These are phyloP conservation scores for Serendipita vermifera DNA, from an alignment of 768 basidiomycete genomes.

Conservation along the genomic window DNA sequence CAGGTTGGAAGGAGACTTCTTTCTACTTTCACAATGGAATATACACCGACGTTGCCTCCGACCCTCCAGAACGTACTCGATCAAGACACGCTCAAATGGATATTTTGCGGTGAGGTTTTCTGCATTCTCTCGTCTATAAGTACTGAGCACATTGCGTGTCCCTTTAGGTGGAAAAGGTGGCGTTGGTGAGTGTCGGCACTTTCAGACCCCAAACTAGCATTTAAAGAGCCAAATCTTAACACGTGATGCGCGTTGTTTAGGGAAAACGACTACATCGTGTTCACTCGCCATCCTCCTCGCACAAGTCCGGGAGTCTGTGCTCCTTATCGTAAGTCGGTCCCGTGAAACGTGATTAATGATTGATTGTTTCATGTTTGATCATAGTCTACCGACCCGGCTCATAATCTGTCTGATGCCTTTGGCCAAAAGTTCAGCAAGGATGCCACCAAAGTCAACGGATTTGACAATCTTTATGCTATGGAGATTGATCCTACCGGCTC, in stretches of 20 bases:
- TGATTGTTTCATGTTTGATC: background rate
- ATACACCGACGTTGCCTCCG: slow-evolving; percentile 50
- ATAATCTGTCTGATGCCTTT: slow-evolving; percentile 97
- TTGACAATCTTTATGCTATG: slow-evolving; percentile 95
- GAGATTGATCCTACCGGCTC: slow-evolving; percentile 98
- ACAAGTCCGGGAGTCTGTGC: slow-evolving; percentile 79
- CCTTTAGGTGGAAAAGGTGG: slow-evolving; percentile 89
- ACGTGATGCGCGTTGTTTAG: slow-evolving; percentile 30
- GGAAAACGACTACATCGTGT: slow-evolving; percentile 97
- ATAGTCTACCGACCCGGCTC: slow-evolving; percentile 98
- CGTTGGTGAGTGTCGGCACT: slow-evolving; percentile 53
- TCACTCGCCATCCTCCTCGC: slow-evolving; percentile 96
- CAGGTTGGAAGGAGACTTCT: background rate
- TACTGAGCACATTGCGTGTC: slow-evolving; percentile 1
- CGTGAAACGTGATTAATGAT: background rate
- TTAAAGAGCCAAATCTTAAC: background rate
- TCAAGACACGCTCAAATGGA: slow-evolving; percentile 91
- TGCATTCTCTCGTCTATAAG: slow-evolving; percentile 16
- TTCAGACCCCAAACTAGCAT: background rate
- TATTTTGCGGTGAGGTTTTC: slow-evolving; percentile 76
- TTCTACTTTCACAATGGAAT: slow-evolving; percentile 31
- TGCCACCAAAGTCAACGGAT: slow-evolving; percentile 95
- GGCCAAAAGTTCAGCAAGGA: slow-evolving; percentile 99
- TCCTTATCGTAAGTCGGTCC: slow-evolving; percentile 68
- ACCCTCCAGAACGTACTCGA: slow-evolving; percentile 92